Conservation (phyloP, 2,329 filamentous ascomycete genomes). For the Calonectria montana region DNA sequence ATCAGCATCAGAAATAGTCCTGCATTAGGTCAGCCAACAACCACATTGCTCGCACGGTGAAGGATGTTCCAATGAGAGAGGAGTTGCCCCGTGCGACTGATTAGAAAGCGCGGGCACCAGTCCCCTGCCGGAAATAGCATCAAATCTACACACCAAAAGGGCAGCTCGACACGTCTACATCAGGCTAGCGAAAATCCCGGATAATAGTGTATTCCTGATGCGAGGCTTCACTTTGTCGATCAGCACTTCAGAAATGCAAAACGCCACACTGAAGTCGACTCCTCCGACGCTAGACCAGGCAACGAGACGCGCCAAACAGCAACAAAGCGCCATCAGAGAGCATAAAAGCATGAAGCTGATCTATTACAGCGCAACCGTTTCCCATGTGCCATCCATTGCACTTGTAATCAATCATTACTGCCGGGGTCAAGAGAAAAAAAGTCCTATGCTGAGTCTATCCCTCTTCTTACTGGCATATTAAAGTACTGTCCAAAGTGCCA, state of each 20-base stretch:
- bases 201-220: neutral
- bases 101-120: neutral
- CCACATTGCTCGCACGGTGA: neutral
- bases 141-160: neutral
- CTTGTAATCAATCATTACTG: neutral
- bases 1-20: neutral
- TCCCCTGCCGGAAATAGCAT: neutral
- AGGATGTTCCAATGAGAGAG: no score
- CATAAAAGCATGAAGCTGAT: neutral
- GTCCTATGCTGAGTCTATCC: neutral
- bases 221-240: neutral
- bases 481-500: neutral
- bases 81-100: neutral
- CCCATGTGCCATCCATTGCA: neutral
- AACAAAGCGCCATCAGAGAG: neutral
- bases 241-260: neutral
- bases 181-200: neutral
- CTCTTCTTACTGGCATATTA: neutral
- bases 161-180: neutral
- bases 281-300: neutral
- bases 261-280: neutral
- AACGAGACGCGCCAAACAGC: neutral
- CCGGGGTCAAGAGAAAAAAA: neutral
- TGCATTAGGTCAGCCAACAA: neutral
- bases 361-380: neutral